Base-by-base conservation (phyloP, 306 rosid species). In the Acacia crassicarpa region DNA sequence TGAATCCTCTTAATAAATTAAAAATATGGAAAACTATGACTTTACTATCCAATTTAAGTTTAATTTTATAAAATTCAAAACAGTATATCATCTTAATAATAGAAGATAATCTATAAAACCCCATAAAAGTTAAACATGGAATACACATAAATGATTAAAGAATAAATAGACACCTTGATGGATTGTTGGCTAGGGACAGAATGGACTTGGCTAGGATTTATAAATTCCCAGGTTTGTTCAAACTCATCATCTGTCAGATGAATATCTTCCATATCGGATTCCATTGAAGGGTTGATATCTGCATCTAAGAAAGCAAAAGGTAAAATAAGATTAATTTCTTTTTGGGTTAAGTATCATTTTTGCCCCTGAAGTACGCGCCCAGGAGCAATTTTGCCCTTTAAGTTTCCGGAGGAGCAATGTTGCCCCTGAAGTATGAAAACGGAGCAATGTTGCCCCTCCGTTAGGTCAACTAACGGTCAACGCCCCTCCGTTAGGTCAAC, bases 91-190 rank as follows among this genome's bases (percentile, higher is more conserved):
- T 40, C 63, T 44, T 19, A 53, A 53, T 53, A 19, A 9, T 32
- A 71, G 20, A 81, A 61, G 3, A 25, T 5, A 20, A 41, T 22
- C 6, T 41, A 68, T 23, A 43, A 33, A 62, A 33, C 51, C 16
- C 67, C 61, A 48, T 10, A 2, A 0, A 10, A n/a, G 40, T 38
- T 67, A 27, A 70, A n/a, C 10, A 32, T 11, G 16, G 7, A 5
- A 61, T 25, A 11, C 35, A 11, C 17, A 61, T 20, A 63, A 77
- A 56, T 30, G 2, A 30, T 30, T 49, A 53, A 68, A 77, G 32
- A 78, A n/a, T 56, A 63, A 75, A 43, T 59, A 44, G 82, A 41
- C 80, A 93, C 98, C 98, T 79, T 91, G 85, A 86, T 93, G 17
- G 99, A 95, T 83, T 93, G 84, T 61, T 41, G 56, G 41, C 8